Base-by-base conservation (phyloP, 139 green algal genomes). In the Coccomyxa sp. region DNA sequence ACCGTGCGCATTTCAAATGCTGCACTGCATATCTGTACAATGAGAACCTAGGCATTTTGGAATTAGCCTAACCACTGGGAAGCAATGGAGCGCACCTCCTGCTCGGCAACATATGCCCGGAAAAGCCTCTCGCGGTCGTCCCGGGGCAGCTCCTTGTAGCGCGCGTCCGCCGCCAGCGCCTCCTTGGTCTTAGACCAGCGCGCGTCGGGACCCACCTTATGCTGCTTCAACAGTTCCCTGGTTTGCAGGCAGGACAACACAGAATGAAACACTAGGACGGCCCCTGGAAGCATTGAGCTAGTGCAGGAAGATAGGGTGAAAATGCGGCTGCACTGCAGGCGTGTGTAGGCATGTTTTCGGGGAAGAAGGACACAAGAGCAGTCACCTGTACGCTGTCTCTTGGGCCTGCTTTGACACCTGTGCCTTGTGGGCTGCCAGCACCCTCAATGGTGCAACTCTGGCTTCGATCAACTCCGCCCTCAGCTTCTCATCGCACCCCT, bases 91-190 rank as follows among this genome's bases (percentile, higher is more conserved):
- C 71, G 27, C 27, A 77, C 71, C 27, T 77, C 71, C 27, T 77
- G 71, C 71, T 77, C 71, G 27, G 86, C 82, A 0, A 87, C 81
- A 32, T 88, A 91, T 3, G 27, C 31, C 32, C 85, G 57, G 82
- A 94, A 93, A 15, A 88, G 15, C 0, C 32, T 12, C 79, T 93
- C 90, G 51, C 88, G 75, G 15, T 89, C 66, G 27, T 82, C 81
- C 0, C 86, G 82, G 0, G 79, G 77, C 32, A 92, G 28, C 0
- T 82, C 87, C 18, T 79, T 75, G 83, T 89, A 91, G 32, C 88
- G 85, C 12, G 66, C 23, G 75, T 91, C 88, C 0, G 25, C 74
- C n/a, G 74, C 59, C 58, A 90, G 32, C 13, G 18, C 76, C 0
- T 89, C 75, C 71, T 83, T 87, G 28, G 31, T 81, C 80, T 84